Conservation (phyloP, 176 grass and related monocot genomes). For the Paspalum vaginatum region DNA sequence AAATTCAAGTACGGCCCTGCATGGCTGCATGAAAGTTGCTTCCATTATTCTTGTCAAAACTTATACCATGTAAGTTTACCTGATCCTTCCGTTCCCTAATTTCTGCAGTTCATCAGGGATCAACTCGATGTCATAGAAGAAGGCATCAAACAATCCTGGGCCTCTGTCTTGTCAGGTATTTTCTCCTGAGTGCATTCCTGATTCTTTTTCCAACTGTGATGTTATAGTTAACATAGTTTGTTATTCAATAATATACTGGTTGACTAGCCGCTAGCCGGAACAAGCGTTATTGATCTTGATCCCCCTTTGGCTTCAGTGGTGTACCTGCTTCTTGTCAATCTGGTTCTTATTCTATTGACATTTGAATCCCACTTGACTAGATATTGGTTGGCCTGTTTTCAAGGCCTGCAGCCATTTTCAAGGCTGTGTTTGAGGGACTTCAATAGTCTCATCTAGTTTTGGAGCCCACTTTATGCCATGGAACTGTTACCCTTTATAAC, state of each 20-base stretch:
- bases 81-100: conserved; percentile 38
- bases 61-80: conserved; percentile 11
- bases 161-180: conserved; percentile 67
- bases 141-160: conserved; percentile 77
- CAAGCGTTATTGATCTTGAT: background rate
- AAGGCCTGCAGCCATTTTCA: background rate
- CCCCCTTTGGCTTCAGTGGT: background rate
- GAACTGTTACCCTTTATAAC: background rate
- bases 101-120: conserved; percentile 74
- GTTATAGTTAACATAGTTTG: background rate
- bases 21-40: background rate
- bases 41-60: conserved; percentile 17
- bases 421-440: conserved; percentile 24
- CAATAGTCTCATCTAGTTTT: no score
- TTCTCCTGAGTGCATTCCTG: conserved; percentile 22
- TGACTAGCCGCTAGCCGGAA: conserved; percentile 7
- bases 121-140: conserved; percentile 87
- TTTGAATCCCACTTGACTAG: background rate
- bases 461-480: conserved; percentile 3
- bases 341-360: background rate
- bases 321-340: background rate
- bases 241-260: conserved; percentile 6
- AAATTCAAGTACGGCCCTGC: background rate
- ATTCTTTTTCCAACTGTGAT: background rate
- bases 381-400: background rate